Conservation (phyloP, 768 basidiomycete genomes). For the Tricholoma bakamatsutake region DNA sequence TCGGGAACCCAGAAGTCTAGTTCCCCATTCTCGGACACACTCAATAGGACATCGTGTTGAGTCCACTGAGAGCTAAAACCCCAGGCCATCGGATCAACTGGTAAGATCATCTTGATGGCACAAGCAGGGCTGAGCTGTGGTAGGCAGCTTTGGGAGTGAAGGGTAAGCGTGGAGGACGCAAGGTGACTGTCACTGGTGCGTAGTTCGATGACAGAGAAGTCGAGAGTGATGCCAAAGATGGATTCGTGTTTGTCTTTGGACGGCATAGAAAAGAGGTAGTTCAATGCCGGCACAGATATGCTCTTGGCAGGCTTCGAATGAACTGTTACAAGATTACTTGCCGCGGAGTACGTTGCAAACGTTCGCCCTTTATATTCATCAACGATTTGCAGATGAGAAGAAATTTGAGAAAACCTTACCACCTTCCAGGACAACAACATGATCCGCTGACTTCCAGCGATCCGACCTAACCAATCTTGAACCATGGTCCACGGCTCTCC, state of each 20-base stretch:
- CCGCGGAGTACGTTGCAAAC: constrained; percentile 54
- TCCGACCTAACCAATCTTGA: constrained; percentile 41
- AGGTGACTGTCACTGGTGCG: constrained; percentile 31
- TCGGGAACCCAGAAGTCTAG: constrained; percentile 85
- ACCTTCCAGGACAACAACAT: constrained; percentile 63
- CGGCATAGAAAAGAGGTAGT: constrained; percentile 62
- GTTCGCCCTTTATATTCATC: constrained; percentile 34
- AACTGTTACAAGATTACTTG: constrained; percentile 43
- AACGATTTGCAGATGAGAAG: constrained; percentile 1
- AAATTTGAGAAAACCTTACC: constrained; percentile 34
- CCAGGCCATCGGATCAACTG: constrained; percentile 90
- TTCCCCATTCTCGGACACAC: constrained; percentile 69
- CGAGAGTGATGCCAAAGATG: constrained; percentile 62
- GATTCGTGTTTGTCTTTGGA: constrained; percentile 44
- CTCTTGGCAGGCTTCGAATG: constrained; percentile 41
- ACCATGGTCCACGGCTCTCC: constrained; percentile 47
- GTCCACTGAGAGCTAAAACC: constrained; percentile 39
- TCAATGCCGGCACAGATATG: constrained; percentile 44
- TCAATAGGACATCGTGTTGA: constrained; percentile 71
- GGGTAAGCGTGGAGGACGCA: constrained; percentile 29
- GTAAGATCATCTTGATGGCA: constrained; percentile 52
- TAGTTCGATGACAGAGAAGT: constrained; percentile 55
- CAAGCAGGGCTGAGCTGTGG: constrained; percentile 40
- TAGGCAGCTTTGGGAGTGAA: constrained; percentile 46
- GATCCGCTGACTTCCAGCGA: constrained; percentile 54